Conservation (phyloP, 2,329 filamentous ascomycete genomes). For the Botrytis fragariae region DNA sequence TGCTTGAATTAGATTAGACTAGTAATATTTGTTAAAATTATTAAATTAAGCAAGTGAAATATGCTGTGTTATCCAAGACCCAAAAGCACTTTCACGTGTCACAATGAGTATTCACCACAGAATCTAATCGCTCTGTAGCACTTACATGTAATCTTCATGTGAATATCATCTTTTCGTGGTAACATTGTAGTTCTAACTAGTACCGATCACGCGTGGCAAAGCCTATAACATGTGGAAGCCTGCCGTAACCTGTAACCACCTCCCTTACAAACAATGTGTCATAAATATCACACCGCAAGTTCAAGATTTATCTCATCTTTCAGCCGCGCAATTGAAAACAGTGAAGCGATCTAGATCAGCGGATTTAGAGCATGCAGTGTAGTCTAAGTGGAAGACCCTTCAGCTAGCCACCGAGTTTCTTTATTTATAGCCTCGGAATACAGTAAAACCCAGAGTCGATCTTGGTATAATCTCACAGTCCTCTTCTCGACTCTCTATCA, state of each 20-base stretch:
- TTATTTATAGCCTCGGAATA: not conserved
- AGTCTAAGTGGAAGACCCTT: not conserved
- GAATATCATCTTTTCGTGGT: not conserved
- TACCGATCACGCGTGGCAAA: not conserved
- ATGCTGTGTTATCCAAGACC: not conserved
- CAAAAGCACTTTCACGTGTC: not conserved
- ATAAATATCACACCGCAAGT: not conserved
- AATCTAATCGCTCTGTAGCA: not conserved
- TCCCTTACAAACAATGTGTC: not conserved
- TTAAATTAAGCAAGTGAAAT: not conserved
- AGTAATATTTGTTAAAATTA: not conserved
- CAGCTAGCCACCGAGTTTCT: not conserved
- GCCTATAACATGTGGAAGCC: not conserved
- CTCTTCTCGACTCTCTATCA: not conserved
- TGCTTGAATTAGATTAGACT: not conserved
- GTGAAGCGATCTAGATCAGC: not conserved
- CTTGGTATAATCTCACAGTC: not conserved
- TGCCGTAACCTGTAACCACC: not conserved
- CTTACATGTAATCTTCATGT: not conserved
- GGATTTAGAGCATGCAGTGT: not conserved
- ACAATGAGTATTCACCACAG: not conserved
- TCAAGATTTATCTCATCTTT: not conserved
- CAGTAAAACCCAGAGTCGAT: not conserved
- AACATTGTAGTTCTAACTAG: not conserved
- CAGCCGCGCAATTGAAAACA: not conserved